Conservation (phyloP, 2,329 filamentous ascomycete genomes). For the Coleophoma cylindrospora region DNA sequence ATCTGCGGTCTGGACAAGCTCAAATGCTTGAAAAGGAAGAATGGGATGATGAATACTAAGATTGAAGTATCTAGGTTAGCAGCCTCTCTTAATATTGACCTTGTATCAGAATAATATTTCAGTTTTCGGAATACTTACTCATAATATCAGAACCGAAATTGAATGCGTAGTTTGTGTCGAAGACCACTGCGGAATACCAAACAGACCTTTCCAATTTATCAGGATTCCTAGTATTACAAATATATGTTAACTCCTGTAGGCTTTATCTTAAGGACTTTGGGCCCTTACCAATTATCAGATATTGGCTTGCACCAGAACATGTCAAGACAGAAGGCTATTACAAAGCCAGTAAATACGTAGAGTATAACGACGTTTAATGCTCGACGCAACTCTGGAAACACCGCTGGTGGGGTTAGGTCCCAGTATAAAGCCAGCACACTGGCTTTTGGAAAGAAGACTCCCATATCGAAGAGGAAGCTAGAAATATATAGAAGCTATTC, state of each 20-base stretch:
- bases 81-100: background rate
- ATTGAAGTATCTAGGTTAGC: background rate
- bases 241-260: background rate
- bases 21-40: background rate
- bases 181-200: background rate
- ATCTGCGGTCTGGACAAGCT: background rate
- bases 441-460: background rate
- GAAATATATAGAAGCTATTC: background rate
- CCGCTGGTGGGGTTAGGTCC: background rate
- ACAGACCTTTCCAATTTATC: background rate
- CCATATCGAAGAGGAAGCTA: background rate
- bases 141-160: background rate
- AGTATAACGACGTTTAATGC: background rate
- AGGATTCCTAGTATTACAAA: background rate
- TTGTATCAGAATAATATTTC: background rate
- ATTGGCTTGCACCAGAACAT: background rate
- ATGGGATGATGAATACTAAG: background rate
- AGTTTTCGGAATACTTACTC: background rate
- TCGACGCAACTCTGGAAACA: background rate
- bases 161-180: background rate
- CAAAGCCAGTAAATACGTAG: background rate
- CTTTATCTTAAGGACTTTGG: background rate
- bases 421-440: background rate
- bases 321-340: background rate
- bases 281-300: background rate